Base-by-base conservation (phyloP, 2,329 filamentous ascomycete species). In the Podosphaera xanthii region DNA sequence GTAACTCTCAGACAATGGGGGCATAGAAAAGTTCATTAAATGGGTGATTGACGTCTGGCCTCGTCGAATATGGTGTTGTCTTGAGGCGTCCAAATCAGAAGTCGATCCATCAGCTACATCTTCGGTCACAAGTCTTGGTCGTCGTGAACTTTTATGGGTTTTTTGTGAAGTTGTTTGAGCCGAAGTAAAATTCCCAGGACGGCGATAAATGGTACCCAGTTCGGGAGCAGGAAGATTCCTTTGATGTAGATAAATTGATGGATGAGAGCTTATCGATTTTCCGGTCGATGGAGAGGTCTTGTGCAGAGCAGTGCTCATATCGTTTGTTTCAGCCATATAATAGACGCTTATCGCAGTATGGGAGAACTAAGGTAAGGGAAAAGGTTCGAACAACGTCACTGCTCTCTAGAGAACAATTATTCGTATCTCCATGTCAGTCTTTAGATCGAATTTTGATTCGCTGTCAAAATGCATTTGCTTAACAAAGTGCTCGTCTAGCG, bases 31-130 rank as follows among this genome's bases (percentile, higher is more conserved):
- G 74, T 91, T 91, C 77, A 98, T 86, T 60, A 98, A 74, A 71
- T 98, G 92, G 48, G 92, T 97, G 69, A 98, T 98, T 67, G 87
- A 94, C 59, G 89, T 96, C 72, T 96, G 91, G 59, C 92, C 92
- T 67, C 92, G 87, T 61, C 92, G 84, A 66, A 81, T 82, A 65
- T 74, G 82, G 61, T 78, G 78, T 82, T 84, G 72, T 76, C 77
- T 72, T 76, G 76, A 79, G 78, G 66, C 64, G 58, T 61, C 60
- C 64, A 65, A 56, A 50, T 50, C 55, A 38, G 80, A 71, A 73
- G 90, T 79, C 65, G 78, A 76, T 74, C 96, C 89, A 64, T 82
- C 88, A 79, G 94, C 83, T 66, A 81, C 81, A 79, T 95, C 89
- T 74, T 95, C 89, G 74, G 90, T 83, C 69, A 84, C 78, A 65